Conservation (phyloP, 179 eudicot species). For the Pouteria campechiana region DNA sequence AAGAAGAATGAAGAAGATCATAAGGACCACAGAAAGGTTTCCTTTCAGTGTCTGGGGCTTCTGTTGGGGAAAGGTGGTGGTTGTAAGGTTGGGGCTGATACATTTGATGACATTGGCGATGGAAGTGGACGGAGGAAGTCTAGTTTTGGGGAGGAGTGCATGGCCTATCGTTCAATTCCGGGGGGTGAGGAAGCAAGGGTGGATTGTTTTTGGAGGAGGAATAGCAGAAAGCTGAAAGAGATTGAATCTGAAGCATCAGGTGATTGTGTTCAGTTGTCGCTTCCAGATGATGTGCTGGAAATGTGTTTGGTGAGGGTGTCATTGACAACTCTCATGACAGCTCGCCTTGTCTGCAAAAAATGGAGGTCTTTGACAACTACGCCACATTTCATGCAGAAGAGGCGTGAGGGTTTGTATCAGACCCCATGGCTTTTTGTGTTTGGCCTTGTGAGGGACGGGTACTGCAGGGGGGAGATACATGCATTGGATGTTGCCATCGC, state of each 20-base stretch:
- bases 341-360: constrained; percentile 91
- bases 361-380: constrained; percentile 73
- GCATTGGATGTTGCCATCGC: constrained; percentile 69
- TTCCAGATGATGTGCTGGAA: constrained; percentile 89
- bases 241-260: constrained; percentile 18
- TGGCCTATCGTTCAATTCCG: constrained; percentile 33
- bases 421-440: constrained; percentile 94
- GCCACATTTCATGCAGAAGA: constrained; percentile 68
- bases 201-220: constrained; percentile 69
- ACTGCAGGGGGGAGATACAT: constrained; percentile 84
- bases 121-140: constrained; percentile 45
- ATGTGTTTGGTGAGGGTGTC: constrained; percentile 97
- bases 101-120: constrained; percentile 56
- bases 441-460: constrained; percentile 79
- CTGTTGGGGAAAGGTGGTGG: constrained; percentile 79
- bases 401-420: constrained; percentile 60
- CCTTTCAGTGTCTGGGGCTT: constrained; percentile 59
- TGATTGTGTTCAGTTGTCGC: constrained; percentile 33
- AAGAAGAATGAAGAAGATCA: constrained; percentile 65
- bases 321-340: constrained; percentile 74
- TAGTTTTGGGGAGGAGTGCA: constrained; percentile 53
- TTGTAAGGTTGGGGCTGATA: constrained; percentile 90
- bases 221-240: constrained; percentile 29
- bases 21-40: constrained; percentile 34
- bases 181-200: constrained; percentile 52